A percentile compares a stretch with the other conserved stretches of the same genome.
These are phyloP conservation scores for Aspergillus transmontanensis DNA, from an alignment of 2,329 filamentous ascomycete species.

Conservation along the genomic window DNA sequence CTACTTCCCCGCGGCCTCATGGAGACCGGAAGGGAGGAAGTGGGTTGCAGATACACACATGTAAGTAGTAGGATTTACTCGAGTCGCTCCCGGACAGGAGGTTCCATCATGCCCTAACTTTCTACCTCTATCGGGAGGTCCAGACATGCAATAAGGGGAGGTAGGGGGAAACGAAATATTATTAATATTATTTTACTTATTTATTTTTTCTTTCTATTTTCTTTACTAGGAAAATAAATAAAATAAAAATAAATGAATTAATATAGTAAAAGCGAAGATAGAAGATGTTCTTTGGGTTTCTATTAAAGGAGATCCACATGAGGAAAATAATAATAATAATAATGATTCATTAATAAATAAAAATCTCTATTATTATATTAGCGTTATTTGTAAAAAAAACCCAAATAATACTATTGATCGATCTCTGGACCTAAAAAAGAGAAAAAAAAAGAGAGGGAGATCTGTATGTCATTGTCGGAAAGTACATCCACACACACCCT, in stretches of 20 bases:
- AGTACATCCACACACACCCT: slow-evolving; percentile 9
- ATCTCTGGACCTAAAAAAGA: not conserved
- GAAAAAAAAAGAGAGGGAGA: not conserved
- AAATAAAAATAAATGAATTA: too few relatives aligned
- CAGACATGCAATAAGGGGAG: not conserved
- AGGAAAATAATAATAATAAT: not conserved
- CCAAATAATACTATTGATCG: slow-evolving; percentile 4
- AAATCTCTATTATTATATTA: not conserved
- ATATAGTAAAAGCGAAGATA: too few relatives aligned
- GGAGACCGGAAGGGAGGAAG: slow-evolving; percentile 7
- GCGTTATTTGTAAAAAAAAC: not conserved
- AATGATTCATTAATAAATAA: not conserved
- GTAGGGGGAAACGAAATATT: not conserved
- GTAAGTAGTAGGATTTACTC: not conserved
- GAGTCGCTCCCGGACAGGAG: not conserved
- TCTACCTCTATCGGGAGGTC: not conserved
- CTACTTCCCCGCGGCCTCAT: slow-evolving; percentile 26
- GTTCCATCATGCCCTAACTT: not conserved
- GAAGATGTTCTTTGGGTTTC: too few relatives aligned
- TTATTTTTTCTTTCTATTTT: too few relatives aligned
- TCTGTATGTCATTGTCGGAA: slow-evolving; percentile 25
- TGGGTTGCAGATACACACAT: slow-evolving; percentile 9
- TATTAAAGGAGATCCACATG: too few relatives aligned
- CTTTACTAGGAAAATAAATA: too few relatives aligned
- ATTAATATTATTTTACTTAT: not conserved